Conservation (phyloP, 306 rosid genomes). For the Arachis hypogaea region DNA sequence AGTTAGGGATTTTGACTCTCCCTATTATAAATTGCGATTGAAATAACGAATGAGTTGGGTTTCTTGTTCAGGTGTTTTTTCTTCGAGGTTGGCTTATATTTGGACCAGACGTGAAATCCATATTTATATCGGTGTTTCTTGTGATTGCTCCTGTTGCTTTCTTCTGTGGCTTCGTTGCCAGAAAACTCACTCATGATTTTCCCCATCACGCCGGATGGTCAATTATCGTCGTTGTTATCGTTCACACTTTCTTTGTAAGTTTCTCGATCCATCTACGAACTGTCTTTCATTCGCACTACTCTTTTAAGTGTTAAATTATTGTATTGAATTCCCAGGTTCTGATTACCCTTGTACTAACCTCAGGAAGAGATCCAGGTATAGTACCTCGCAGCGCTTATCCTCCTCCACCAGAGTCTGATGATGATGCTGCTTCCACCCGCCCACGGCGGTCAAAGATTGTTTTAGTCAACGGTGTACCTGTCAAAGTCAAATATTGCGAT, state of each 20-base stretch:
- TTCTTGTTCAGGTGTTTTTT: conserved; percentile 67
- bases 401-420: conserved; percentile 60
- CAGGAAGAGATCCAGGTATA: conserved; percentile 89
- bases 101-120: conserved; percentile 89
- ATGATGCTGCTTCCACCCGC: background rate
- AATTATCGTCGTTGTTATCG: conserved; percentile 59
- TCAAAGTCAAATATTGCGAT: conserved; percentile 72
- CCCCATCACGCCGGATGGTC: conserved; percentile 64
- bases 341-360: conserved; percentile 63
- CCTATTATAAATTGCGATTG: too few relatives aligned
- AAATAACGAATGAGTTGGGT: too few relatives aligned
- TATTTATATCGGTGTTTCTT: conserved; percentile 68
- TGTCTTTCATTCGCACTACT: conserved; percentile 28
- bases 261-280: background rate
- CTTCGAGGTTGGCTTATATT: conserved; percentile 88
- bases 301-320: conserved; percentile 29
- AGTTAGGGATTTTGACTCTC: background rate
- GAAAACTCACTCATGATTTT: conserved; percentile 64
- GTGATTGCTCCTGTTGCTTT: conserved; percentile 67
- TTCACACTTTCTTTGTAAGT: conserved; percentile 70
- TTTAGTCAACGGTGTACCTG: conserved; percentile 53
- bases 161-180: conserved; percentile 78
- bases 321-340: conserved; percentile 58
- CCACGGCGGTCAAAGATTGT: conserved; percentile 57
- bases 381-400: conserved; percentile 71